Evolutionary conservation across 2,329 filamentous ascomycete species (phyloP), one percentile per base, ranked within the genome.

Genomic region (Epichloe hybrida): DNA sequence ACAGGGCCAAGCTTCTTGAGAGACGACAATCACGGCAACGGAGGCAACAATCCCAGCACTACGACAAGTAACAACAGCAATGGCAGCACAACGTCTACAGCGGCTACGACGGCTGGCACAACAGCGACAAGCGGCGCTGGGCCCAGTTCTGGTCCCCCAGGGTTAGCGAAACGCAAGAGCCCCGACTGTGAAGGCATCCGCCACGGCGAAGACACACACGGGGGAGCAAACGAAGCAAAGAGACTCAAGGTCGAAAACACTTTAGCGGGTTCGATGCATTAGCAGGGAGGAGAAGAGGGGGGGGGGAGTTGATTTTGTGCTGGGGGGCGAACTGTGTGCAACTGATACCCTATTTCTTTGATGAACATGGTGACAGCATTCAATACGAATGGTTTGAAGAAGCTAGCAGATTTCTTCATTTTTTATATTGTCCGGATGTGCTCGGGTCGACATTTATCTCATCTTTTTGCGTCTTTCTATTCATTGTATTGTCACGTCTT

Each of bases 1-100:
- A 76, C 73, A 1, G 80, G 80, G 2, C 80, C 80, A 3, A 82
- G 79, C 52, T 84, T 84, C 57, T 58, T 83, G 50, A 69, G 79
- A 52, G 79, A 83, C 20, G 80, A 83, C 27, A 63, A 64, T 47
- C 50, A 61, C 41, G 46, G 60, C 55, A 36, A 46, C 6, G 42
- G 40, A 11, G 53, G 52, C 27, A 52, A 43, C 40, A 53, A 51
- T n/a, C 55, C 49, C 31, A 53, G 56, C 27, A 60, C 52, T 21
- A 49, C 52, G 13, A 49, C 52, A 11, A 45, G 42, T 27, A 55
- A 52, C 23, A 55, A 50, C 35, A 56, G 56, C 23, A 58, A 51
- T 20, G 46, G 60, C 53, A 59, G 52, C 42, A 55, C 61, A 31
- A 43, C 49, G 9, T 49, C 48, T 12, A 49, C 50, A 31, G 50